Evolutionary conservation across 257 asterid genomes (phyloP).

Genomic region (Solanum peruvianum): DNA sequence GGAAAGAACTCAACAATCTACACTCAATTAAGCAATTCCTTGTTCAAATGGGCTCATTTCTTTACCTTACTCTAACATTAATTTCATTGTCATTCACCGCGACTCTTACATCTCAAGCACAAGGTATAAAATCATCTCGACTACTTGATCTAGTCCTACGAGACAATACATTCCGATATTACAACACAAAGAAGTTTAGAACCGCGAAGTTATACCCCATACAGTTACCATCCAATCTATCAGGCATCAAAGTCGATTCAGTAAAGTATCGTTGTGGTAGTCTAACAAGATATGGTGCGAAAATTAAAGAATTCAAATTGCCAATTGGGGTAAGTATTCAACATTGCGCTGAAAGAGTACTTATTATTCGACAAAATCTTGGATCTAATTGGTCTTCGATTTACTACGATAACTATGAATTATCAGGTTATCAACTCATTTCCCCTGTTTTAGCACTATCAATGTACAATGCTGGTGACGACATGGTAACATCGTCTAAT

Average conservation of each 20-base stretch:
- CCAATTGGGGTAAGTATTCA: conserved; percentile 24
- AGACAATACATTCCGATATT: conserved; percentile 54
- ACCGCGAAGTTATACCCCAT: conserved; percentile 51
- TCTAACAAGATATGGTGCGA: conserved; percentile 62
- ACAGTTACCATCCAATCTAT: conserved; percentile 48
- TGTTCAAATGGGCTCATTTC: conserved; percentile 32
- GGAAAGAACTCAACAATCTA: conserved; percentile 2
- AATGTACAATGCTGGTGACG: conserved; percentile 39
- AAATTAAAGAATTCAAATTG: conserved; percentile 38
- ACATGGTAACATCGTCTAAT: neutral
- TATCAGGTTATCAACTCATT: conserved; percentile 58
- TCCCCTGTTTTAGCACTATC: conserved; percentile 59
- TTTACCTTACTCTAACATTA: conserved; percentile 19
- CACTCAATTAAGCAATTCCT: neutral
- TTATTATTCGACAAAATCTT: conserved; percentile 45
- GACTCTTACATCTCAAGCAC: conserved; percentile 10
- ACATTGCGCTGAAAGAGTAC: conserved; percentile 49
- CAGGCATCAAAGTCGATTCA: conserved; percentile 45
- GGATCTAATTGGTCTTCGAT: conserved; percentile 64
- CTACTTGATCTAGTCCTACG: conserved; percentile 57
- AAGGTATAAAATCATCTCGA: conserved; percentile 53
- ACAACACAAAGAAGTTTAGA: conserved; percentile 20
- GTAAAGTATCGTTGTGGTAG: conserved; percentile 73
- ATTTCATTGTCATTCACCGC: conserved; percentile 16
- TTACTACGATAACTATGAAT: conserved; percentile 42